Evolutionary conservation across 306 rosid genomes (phyloP), one percentile per base, ranked within the genome.

Genomic region (Malus sylvestris): DNA sequence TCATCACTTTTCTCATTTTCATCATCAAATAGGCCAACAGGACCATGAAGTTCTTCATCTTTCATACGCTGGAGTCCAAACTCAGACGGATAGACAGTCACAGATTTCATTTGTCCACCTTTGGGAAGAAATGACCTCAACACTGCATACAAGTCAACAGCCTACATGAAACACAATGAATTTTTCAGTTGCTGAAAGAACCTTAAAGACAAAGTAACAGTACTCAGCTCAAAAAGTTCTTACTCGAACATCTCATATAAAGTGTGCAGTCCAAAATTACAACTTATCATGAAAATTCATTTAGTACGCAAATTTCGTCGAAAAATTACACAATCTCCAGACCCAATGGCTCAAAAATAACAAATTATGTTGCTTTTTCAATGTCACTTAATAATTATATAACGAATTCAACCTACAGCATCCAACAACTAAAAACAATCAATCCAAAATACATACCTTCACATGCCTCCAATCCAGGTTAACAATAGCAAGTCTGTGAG

Each of bases 401-500:
- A 80, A 15, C 27, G 2, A 32, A 32, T 32, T 32, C 35, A 32
- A 32, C 35, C 35, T 32, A 32, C 6, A 4, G 35, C 35, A 32
- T 32, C 35, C 35, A 32, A 32, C 35, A 32, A 32, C 35, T 32
- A 32, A 32, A 64, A 30, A 30, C 62, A 33, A 5, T 6, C 38
- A 33, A 33, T 33, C 38, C 38, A 49, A 44, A 45, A 29, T 27
- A 52, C 89, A 10, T 85, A 95, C 98, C 92, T 88, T 92, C 38
- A 95, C 89, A 77, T 84, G 78, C 89, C 89, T 85, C 98, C 98
- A 92, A 64, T 95, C 98, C 98, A 92, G 82, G 75, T 95, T 88
- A 84, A 92, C 93, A 72, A 90, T 86, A 29, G 97, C 98, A 74
- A 91, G 92, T 80, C 96, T 84, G 61, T 63, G 82, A 8, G 97